Conservation (phyloP, 768 basidiomycete species). For the Lactifluus volemus region DNA sequence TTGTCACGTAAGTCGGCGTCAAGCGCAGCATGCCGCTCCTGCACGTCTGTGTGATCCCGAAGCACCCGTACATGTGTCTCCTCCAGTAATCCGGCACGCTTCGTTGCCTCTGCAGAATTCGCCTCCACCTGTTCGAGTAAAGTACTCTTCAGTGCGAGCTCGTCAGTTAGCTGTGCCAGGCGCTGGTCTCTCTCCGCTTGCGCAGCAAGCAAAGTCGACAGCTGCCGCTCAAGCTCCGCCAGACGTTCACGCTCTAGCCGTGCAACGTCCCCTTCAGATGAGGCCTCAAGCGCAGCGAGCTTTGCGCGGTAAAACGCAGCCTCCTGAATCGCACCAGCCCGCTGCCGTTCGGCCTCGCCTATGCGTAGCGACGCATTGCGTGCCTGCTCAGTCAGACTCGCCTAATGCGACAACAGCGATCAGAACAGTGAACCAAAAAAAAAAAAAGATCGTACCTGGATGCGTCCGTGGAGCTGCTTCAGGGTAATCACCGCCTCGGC, state of each 20-base stretch:
- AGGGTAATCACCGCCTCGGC: slow-evolving; percentile 70
- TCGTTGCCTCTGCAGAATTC: slow-evolving; percentile 61
- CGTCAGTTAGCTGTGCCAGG: slow-evolving; percentile 61
- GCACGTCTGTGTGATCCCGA: slow-evolving; percentile 62
- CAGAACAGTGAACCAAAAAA: neutral
- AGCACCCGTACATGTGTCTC: slow-evolving; percentile 54
- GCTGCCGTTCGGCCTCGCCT: slow-evolving; percentile 69
- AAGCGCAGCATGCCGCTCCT: slow-evolving; percentile 47
- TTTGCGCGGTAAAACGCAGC: slow-evolving; percentile 95
- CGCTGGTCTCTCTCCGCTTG: slow-evolving; percentile 61
- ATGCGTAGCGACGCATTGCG: slow-evolving; percentile 68
- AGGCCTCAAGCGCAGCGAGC: slow-evolving; percentile 73
- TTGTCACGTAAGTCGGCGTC: slow-evolving; percentile 70
- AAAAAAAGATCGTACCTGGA: slow-evolving; percentile 53
- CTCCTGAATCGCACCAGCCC: slow-evolving; percentile 78
- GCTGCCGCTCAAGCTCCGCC: slow-evolving; percentile 61
- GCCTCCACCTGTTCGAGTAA: slow-evolving; percentile 74
- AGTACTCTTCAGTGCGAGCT: slow-evolving; percentile 67
- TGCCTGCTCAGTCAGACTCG: slow-evolving; percentile 67
- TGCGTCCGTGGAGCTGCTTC: slow-evolving; percentile 79
- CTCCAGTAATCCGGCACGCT: slow-evolving; percentile 69
- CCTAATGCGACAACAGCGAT: slow-evolving; percentile 32
- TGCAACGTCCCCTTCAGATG: slow-evolving; percentile 51
- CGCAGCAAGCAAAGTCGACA: slow-evolving; percentile 53
- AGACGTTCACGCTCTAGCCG: slow-evolving; percentile 75